Evolutionary conservation across 306 rosid genomes (phyloP).

Genomic region (Phaseolus lunatus): DNA sequence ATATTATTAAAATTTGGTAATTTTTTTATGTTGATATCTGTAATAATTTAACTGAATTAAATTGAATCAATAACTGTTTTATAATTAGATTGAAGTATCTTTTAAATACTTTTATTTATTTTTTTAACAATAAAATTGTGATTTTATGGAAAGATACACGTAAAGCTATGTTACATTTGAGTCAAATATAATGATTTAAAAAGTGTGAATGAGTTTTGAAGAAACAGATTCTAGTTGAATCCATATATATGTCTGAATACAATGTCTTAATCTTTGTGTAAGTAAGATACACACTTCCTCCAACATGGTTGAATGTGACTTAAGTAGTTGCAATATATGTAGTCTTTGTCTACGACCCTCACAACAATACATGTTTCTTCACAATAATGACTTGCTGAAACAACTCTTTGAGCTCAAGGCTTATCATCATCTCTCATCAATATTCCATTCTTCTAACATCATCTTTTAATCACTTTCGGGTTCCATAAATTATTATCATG

Average conservation of each 20-base stretch:
- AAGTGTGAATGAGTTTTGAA: neutral
- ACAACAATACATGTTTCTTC: slow-evolving; percentile 19
- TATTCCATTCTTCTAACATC: neutral
- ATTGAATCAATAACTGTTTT: neutral
- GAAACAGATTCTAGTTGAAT: neutral
- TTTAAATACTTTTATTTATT: too few species aligned
- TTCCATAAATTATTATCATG: neutral
- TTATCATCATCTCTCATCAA: too few species aligned
- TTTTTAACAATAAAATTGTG: too few species aligned
- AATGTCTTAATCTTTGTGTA: slow-evolving; percentile 22
- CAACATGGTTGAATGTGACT: slow-evolving; percentile 15
- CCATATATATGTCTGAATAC: neutral
- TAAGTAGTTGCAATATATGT: neutral
- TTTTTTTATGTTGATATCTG: neutral
- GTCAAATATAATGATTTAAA: neutral
- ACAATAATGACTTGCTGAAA: neutral
- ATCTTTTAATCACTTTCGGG: neutral
- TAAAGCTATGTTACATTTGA: neutral
- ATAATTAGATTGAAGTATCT: too few species aligned
- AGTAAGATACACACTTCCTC: neutral
- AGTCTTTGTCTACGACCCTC: neutral
- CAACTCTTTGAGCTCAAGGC: neutral
- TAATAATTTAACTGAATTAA: neutral
- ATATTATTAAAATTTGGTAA: neutral
- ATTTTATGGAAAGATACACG: too few species aligned